phyloP scores from a whole-genome alignment of 306 rosid species.

The Trifolium fragiferum region DNA sequence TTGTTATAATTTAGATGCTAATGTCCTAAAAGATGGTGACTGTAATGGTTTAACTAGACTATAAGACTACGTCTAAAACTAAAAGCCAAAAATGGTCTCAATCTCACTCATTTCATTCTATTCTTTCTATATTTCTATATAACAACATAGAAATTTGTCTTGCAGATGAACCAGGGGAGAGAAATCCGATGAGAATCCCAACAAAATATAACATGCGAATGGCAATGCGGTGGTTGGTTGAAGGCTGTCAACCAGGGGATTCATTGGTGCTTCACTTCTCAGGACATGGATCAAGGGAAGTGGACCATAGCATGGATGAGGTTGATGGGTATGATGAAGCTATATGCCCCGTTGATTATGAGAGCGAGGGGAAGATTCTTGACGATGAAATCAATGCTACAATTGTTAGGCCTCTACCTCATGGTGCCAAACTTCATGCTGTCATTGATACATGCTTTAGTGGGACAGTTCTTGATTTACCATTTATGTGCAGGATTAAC shows the following conservation, averaged over 20 bases:
- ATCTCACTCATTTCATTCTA: background rate
- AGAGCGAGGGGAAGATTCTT: conserved; percentile 52
- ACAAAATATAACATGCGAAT: conserved; percentile 59
- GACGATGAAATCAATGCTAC: conserved; percentile 73
- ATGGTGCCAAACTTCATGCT: conserved; percentile 68
- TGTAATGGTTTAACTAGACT: background rate
- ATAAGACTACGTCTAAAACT: background rate
- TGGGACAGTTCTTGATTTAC: conserved; percentile 68
- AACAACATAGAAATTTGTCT: background rate
- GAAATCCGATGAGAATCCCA: conserved; percentile 54
- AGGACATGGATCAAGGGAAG: conserved; percentile 60
- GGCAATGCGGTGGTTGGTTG: conserved; percentile 66
- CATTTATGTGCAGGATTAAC: conserved; percentile 61
- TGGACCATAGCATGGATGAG: conserved; percentile 55
- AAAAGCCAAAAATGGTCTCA: conserved; percentile 8
- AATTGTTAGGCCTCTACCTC: conserved; percentile 65
- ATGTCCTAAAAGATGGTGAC: background rate
- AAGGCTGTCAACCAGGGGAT: conserved; percentile 62
- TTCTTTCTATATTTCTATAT: background rate
- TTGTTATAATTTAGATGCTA: background rate
- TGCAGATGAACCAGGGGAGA: conserved; percentile 58
- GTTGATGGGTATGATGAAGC: conserved; percentile 66
- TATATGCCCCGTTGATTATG: conserved; percentile 68
- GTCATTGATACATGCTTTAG: conserved; percentile 64
- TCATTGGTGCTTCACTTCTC: conserved; percentile 70